Conservation (phyloP, 208 protist genomes). For the Wallacemonas sp. region DNA sequence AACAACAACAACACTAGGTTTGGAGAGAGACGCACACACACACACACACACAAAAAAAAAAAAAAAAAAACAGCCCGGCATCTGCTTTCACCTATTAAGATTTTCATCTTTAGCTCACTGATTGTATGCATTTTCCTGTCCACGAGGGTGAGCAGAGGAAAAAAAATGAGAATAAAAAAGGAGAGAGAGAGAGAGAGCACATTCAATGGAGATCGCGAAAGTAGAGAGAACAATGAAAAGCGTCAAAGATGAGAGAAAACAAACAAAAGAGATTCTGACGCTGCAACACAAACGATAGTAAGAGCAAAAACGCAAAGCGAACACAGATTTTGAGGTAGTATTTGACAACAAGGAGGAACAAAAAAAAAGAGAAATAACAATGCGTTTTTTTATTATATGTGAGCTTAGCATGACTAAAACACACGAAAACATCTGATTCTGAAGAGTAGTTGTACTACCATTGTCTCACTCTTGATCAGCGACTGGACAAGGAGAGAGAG, state of each 20-base stretch:
- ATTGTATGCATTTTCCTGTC: too few species aligned
- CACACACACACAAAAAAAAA: conserved; percentile 12
- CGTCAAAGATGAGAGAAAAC: not conserved
- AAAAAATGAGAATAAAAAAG: conserved; percentile 21
- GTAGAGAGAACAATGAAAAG: conserved; percentile 7
- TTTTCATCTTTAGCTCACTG: too few species aligned
- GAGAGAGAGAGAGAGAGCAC: conserved; percentile 1
- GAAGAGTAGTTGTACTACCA: not conserved
- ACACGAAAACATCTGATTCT: conserved; percentile 19
- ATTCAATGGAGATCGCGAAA: not conserved
- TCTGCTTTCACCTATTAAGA: too few species aligned
- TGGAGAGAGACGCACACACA: conserved; percentile 9
- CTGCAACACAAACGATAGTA: conserved; percentile 6
- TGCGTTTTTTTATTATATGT: too few species aligned
- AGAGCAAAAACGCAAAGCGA: conserved; percentile 1
- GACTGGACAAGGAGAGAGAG: not conserved
- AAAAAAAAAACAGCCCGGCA: conserved; percentile 10
- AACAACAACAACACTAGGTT: conserved; percentile 11
- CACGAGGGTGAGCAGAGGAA: conserved; percentile 9
- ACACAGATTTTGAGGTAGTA: too few species aligned
- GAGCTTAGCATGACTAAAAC: too few species aligned
- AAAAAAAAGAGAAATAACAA: conserved; percentile 12
- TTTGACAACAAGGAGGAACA: not conserved
- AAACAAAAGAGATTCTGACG: not conserved
- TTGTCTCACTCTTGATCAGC: not conserved